Evolutionary conservation across 176 grass and related monocot genomes (phyloP), one percentile per base, ranked within the genome.

Genomic region (Saccharum spontaneum): DNA sequence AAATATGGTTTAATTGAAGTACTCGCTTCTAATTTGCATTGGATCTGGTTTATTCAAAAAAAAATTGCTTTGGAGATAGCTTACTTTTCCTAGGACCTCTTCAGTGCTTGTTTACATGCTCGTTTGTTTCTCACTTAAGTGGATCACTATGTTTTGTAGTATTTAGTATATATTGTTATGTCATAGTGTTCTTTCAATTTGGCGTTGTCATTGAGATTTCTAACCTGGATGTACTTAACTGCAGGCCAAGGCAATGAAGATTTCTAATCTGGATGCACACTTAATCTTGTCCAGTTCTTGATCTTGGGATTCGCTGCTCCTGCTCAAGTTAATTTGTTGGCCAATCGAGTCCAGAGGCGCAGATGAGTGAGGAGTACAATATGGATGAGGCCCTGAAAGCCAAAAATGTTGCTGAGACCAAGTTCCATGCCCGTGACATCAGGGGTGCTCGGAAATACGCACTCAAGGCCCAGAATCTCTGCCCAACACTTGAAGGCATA

Each of bases 401-500:
- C 9, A 90, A 91, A 83, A 77, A 86, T 77, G 85, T 82, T 34
- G 91, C 97, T 0, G 97, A 99, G 76, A 90, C 78, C 48, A 99
- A 94, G 85, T 99, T 99, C 49, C 79, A 78, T 45, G 80, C 88
- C 0, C 89, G 57, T 1, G 88, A 99, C 76, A 79, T 96, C 20
- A 85, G 71, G 67, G 91, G 91, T 33, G 94, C 97, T 3, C 89
- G 84, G 72, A 98, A 95, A 26, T 95, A 87, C 0, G 93, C 97
- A 46, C 65, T 95, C 63, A 98, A 98, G 85, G 97, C 97, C 24
- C 91, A 95, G 68, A 92, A 84, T 57, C 86, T 94, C 59, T 94
- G 82, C 74, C 91, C 93, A 3, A 87, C 89, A 5, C 93, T 98
- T 38, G 97, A 98, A 0, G 97, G 97, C 55, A 95, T 95, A 87